phyloP scores from a whole-genome alignment of 345 rosid genomes.

The Syzygium oleosum region DNA sequence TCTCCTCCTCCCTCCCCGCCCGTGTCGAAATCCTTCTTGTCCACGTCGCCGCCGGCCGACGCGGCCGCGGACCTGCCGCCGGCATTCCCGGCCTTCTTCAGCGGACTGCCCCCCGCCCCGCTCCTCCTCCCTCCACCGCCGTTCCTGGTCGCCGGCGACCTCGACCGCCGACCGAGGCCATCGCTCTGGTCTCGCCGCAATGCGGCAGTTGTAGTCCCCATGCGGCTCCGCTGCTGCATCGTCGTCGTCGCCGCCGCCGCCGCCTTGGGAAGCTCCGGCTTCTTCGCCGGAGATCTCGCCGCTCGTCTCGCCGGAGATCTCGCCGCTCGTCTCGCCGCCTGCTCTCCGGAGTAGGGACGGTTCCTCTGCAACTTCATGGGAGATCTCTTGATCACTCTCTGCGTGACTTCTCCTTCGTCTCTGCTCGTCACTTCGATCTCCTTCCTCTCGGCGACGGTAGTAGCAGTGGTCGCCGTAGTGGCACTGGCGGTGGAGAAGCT shows the following conservation, averaged over 20 bases:
- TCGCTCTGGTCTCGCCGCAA: not conserved
- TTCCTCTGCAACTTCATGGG: not conserved
- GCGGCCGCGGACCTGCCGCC: constrained; percentile 1
- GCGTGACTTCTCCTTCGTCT: not conserved
- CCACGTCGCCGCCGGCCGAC: not conserved
- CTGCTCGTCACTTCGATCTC: constrained; percentile 8
- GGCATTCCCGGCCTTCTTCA: constrained; percentile 17
- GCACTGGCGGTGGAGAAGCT: constrained; percentile 10
- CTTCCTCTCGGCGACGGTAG: constrained; percentile 1
- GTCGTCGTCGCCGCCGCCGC: not conserved
- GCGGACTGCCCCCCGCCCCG: constrained; percentile 5
- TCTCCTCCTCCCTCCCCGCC: constrained; percentile 1
- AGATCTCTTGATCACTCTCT: not conserved
- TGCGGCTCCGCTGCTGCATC: not conserved
- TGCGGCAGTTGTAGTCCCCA: not conserved
- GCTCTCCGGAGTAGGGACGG: not conserved
- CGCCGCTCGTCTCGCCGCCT: not conserved
- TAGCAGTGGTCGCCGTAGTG: constrained; percentile 1
- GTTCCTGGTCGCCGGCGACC: constrained; percentile 37
- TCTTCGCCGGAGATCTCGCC: not conserved
- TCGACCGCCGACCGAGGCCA: constrained; percentile 9
- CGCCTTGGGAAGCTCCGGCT: not conserved
- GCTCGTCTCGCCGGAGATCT: not conserved
- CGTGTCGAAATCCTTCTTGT: not conserved
- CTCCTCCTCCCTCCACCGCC: constrained; percentile 24